Conservation (phyloP, 139 green algal species). For the Coelastrella sp. region DNA sequence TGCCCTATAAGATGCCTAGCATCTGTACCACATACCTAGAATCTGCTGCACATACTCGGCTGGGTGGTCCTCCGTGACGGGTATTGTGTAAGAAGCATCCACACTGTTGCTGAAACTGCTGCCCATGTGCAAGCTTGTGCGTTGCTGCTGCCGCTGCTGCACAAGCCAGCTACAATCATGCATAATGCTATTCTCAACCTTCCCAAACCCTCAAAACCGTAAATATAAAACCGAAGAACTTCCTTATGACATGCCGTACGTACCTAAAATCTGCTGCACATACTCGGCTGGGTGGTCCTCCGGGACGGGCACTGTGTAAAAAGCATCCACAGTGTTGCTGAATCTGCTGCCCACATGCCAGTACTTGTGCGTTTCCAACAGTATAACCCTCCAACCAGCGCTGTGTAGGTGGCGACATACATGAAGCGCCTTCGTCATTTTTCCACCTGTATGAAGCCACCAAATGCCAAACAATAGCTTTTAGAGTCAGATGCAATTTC, state of each 20-base stretch:
- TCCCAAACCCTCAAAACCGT: no score
- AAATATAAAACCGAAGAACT: no score
- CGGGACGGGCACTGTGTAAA: conserved; percentile 18
- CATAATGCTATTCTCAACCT: no score
- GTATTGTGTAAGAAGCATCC: conserved; percentile 6
- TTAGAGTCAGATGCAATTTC: no score
- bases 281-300: conserved; percentile 23
- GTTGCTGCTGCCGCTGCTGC: not conserved
- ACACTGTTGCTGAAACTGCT: not conserved
- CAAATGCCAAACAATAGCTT: no score
- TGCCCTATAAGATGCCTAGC: not conserved
- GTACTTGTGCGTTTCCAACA: conserved; percentile 41
- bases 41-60: not conserved
- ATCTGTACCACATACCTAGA: not conserved
- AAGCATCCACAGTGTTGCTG: conserved; percentile 7
- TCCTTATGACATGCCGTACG: not conserved
- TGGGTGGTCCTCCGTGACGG: conserved; percentile 9
- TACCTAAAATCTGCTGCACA: not conserved
- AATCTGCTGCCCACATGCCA: conserved; percentile 30
- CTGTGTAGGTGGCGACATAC: conserved; percentile 25
- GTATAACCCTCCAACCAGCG: conserved; percentile 28
- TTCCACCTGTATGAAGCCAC: not conserved
- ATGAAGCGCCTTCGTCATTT: conserved; percentile 45
- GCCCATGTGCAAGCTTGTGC: conserved; percentile 36
- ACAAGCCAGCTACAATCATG: no score